Conservation (phyloP, 2,329 filamentous ascomycete genomes). For the Chrysoporthe puriensis region DNA sequence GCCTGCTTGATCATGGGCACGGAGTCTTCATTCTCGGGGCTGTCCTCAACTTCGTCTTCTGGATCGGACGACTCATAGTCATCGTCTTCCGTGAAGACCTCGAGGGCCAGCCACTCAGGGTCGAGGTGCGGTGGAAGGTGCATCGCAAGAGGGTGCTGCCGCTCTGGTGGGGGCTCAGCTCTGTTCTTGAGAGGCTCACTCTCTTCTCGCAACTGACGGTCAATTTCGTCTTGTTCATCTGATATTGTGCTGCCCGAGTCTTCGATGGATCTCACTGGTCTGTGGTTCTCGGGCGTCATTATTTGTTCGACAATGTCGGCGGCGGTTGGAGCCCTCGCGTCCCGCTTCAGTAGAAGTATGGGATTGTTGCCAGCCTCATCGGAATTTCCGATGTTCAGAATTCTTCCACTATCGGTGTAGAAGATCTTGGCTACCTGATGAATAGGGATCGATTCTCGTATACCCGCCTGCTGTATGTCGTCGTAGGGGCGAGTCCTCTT, state of each 20-base stretch:
- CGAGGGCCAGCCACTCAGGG: conserved; percentile 88
- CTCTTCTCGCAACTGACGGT: conserved; percentile 50
- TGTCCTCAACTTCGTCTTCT: conserved; percentile 38
- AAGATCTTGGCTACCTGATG: conserved; percentile 82
- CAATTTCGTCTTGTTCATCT: conserved; percentile 49
- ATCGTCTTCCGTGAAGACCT: conserved; percentile 73
- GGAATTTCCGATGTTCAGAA: conserved; percentile 73
- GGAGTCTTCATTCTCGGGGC: conserved; percentile 34
- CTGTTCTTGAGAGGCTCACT: conserved; percentile 31
- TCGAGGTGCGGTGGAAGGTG: conserved; percentile 76
- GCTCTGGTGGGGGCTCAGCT: conserved; percentile 5
- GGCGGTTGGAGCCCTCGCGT: conserved; percentile 65
- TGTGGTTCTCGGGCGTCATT: conserved; percentile 1
- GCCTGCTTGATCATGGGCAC: conserved; percentile 17
- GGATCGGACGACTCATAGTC: conserved; percentile 51
- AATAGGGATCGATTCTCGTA: conserved; percentile 58
- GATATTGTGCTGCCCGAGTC: conserved; percentile 26
- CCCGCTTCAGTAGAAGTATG: conserved; percentile 74
- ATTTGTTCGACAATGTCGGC: conserved; percentile 39
- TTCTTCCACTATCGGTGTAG: conserved; percentile 87
- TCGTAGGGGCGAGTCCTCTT: conserved; percentile 42
- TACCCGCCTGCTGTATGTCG: conserved; percentile 47
- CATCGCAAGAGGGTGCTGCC: conserved; percentile 45
- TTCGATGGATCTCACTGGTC: conserved; percentile 9
- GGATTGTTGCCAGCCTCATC: conserved; percentile 65